Evolutionary conservation across 129 eudicot genomes (phyloP).

Genomic region (Pittosporum tobira): DNA sequence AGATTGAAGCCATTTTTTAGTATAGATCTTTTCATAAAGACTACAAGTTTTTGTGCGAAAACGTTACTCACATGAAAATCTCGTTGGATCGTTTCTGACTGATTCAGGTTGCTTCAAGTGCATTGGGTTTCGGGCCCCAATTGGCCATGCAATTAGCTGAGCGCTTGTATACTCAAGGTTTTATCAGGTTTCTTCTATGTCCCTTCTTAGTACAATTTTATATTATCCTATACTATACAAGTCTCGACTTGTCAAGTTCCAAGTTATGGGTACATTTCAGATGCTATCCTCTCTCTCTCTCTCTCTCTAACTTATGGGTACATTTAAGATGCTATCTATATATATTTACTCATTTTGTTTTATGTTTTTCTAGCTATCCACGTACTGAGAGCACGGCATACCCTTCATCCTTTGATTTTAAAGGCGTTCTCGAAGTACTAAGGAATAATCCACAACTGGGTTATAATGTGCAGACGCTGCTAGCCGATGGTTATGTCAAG

Average conservation of each 20-base stretch:
- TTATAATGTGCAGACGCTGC: conserved; percentile 45
- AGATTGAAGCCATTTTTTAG: too few species aligned
- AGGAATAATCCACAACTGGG: conserved; percentile 62
- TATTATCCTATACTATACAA: neutral
- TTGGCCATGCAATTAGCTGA: conserved; percentile 95
- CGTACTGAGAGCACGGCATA: conserved; percentile 96
- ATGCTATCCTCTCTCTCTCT: conserved; percentile 1
- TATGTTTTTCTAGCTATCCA: conserved; percentile 61
- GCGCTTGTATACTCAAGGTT: conserved; percentile 94
- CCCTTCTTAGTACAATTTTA: neutral
- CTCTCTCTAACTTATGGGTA: neutral
- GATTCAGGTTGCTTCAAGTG: conserved; percentile 88
- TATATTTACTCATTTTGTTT: conserved; percentile 2
- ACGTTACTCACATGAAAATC: conserved; percentile 4
- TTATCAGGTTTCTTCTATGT: conserved; percentile 55
- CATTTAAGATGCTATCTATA: conserved; percentile 6
- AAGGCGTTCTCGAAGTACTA: conserved; percentile 65
- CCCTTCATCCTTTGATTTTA: conserved; percentile 86
- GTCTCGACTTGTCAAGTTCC: neutral
- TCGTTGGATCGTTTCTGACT: conserved; percentile 4
- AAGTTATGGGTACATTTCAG: neutral
- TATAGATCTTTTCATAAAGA: too few species aligned
- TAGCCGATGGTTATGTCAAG: conserved; percentile 50
- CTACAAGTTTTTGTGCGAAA: neutral
- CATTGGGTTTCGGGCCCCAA: conserved; percentile 86